Evolutionary conservation across 495 filamentous ascomycete genomes (phyloP).

Genomic region (Viridothelium virens): DNA sequence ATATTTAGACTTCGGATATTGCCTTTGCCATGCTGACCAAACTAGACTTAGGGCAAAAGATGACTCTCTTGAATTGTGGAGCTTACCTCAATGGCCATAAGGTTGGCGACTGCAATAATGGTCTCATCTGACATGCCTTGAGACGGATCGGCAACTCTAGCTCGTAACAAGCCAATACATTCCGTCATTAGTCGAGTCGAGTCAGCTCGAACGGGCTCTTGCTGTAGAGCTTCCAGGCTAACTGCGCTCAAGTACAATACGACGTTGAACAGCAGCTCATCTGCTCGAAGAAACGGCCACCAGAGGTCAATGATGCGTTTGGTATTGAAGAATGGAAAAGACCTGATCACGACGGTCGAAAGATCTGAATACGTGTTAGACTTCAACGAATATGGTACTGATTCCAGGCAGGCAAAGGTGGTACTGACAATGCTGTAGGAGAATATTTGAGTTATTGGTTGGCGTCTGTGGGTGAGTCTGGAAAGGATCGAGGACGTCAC

Average conservation of each 20-base stretch:
- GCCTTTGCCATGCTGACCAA: not conserved
- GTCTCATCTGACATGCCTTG: constrained; percentile 15
- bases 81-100: constrained; percentile 18
- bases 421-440: constrained; percentile 15
- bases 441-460: not conserved
- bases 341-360: constrained; percentile 17
- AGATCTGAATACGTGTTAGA: constrained; percentile 10
- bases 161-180: constrained; percentile 15
- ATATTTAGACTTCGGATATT: not conserved
- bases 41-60: not conserved
- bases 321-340: constrained; percentile 22
- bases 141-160: constrained; percentile 14
- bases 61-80: not conserved
- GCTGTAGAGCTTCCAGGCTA: constrained; percentile 12
- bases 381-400: not conserved
- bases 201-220: constrained; percentile 10
- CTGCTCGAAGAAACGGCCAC: constrained; percentile 22
- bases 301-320: constrained; percentile 19
- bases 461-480: constrained; percentile 13
- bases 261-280: constrained; percentile 23
- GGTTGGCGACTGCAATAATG: constrained; percentile 17
- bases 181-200: constrained; percentile 15
- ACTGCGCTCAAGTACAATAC: constrained; percentile 18
- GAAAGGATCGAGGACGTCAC: constrained; percentile 20
- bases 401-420: not conserved